These are phyloP conservation scores for Fraxinus albicans DNA, from an alignment of 305 asterid genomes.

Conservation along the genomic window DNA sequence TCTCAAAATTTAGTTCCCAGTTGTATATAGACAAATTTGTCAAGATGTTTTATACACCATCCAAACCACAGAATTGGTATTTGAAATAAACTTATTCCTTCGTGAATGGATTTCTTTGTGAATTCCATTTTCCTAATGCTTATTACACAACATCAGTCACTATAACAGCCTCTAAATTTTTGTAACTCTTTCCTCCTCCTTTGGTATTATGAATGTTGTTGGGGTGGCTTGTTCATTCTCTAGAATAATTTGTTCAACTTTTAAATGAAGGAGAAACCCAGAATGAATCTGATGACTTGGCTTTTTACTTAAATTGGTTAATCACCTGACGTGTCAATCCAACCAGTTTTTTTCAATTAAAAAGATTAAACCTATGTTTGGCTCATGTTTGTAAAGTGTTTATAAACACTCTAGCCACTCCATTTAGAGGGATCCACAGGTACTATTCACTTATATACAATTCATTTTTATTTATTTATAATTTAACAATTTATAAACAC, in stretches of 20 bases:
- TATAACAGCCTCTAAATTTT: not conserved
- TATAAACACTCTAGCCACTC: too few relatives aligned
- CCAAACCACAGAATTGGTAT: not conserved
- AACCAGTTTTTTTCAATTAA: not conserved
- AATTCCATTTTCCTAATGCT: not conserved
- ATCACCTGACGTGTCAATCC: not conserved
- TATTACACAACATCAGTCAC: not conserved
- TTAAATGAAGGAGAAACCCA: not conserved
- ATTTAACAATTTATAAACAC: not conserved
- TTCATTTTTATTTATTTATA: too few relatives aligned
- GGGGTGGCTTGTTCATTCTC: not conserved
- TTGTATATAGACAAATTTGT: not conserved
- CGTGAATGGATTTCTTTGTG: not conserved
- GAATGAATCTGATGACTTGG: not conserved
- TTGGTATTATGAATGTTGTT: not conserved
- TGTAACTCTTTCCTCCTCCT: not conserved
- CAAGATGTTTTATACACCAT: not conserved
- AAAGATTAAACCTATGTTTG: not conserved
- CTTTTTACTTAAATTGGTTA: not conserved
- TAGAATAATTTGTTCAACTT: not conserved
- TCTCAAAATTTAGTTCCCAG: not conserved
- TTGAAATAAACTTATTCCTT: not conserved
- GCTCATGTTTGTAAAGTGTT: too few relatives aligned
- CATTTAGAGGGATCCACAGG: too few relatives aligned
- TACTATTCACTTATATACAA: too few relatives aligned